Evolutionary conservation across 352 stramenopile species (phyloP).

Genomic region (Globisporangium uncinulatum): DNA sequence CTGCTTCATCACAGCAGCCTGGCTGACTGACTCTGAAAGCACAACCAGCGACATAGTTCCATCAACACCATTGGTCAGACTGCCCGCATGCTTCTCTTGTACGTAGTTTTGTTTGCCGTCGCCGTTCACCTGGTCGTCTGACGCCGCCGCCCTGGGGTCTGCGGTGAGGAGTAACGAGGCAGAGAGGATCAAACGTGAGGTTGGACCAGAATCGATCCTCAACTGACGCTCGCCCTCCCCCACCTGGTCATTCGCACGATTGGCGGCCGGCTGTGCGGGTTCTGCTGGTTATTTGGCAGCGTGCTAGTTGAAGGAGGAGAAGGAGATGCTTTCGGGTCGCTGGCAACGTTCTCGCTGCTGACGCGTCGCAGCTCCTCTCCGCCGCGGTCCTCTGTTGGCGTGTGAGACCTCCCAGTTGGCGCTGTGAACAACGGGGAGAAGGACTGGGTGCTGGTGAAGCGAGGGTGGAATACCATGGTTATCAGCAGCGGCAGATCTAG

Average conservation of each 20-base stretch:
- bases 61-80: not conserved
- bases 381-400: constrained; percentile 7
- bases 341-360: constrained; percentile 3
- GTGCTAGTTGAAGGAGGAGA: too few relatives aligned
- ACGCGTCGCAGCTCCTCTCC: constrained; percentile 3
- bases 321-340: not conserved
- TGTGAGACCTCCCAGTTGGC: constrained; percentile 4
- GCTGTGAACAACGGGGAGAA: constrained; percentile 23
- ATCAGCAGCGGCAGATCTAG: not conserved
- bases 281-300: constrained; percentile 12
- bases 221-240: too few relatives aligned
- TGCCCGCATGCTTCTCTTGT: not conserved
- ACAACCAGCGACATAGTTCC: too few relatives aligned
- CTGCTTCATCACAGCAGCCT: constrained; percentile 19
- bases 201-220: not conserved
- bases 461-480: constrained; percentile 7
- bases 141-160: constrained; percentile 53
- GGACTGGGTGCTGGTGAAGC: constrained; percentile 10
- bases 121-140: constrained; percentile 21
- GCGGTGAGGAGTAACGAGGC: not conserved
- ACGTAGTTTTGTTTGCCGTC: not conserved
- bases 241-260: constrained; percentile 11
- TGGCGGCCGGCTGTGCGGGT: constrained; percentile 5
- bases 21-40: constrained; percentile 1
- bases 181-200: not conserved